Evolutionary conservation across 2,329 filamentous ascomycete species (phyloP).

Genomic region (Cryphonectria carpinicola): DNA sequence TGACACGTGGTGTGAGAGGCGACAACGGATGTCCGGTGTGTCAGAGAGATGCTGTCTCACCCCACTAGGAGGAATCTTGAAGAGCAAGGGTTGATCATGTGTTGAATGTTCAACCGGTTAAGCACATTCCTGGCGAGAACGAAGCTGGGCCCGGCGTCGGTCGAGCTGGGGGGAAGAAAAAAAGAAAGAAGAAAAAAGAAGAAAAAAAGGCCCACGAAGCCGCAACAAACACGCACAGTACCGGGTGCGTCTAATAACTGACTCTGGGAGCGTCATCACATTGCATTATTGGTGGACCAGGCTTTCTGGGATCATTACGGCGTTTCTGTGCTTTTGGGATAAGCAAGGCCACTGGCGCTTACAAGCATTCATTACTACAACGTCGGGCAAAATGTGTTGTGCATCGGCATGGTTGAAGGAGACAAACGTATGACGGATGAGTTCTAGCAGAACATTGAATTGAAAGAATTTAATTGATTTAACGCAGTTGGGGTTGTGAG

Average conservation of each 20-base stretch:
- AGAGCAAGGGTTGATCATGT: not conserved
- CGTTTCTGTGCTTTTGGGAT: conserved; percentile 1
- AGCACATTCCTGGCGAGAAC: not conserved
- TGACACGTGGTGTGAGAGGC: conserved; percentile 8
- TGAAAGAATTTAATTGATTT: not conserved
- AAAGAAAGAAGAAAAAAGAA: not conserved
- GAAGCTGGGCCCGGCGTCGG: not conserved
- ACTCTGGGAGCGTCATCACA: not conserved
- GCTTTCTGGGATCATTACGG: not conserved
- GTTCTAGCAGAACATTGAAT: not conserved
- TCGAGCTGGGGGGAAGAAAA: too few relatives aligned
- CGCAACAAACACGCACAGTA: not conserved
- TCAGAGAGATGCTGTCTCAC: not conserved
- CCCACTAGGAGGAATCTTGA: not conserved
- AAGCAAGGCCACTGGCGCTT: not conserved
- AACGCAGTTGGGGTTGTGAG: not conserved
- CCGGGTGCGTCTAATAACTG: conserved; percentile 2
- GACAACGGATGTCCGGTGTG: conserved; percentile 2
- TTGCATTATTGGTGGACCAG: not conserved
- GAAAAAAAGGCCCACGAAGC: not conserved
- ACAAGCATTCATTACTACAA: conserved; percentile 11
- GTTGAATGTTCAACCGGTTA: not conserved
- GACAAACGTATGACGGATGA: conserved; percentile 5
- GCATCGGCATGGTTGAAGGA: conserved; percentile 7
- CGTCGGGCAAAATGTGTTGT: conserved; percentile 1